phyloP scores from a whole-genome alignment of 225 moss, liverwort and hornwort species.

The Pseudoscleropodium purum region DNA sequence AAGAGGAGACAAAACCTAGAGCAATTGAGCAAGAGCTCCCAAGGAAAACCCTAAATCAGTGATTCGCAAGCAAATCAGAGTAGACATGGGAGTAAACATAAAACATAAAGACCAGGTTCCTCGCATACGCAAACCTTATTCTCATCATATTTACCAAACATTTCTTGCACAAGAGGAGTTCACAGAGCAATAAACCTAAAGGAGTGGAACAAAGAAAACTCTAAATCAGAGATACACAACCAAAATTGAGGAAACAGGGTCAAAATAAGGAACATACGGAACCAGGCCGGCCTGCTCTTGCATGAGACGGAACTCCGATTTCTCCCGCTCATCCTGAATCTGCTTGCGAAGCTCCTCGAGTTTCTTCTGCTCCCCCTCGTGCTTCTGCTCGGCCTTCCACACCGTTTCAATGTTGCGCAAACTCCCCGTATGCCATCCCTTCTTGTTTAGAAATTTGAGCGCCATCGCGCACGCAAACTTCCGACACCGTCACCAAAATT shows the following conservation, averaged over 20 bases:
- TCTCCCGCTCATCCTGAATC: slow-evolving; percentile 92
- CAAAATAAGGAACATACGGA: slow-evolving; percentile 19
- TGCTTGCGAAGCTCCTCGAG: slow-evolving; percentile 90
- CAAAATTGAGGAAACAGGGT: not conserved
- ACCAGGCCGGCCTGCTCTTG: slow-evolving; percentile 73
- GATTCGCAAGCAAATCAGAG: not conserved
- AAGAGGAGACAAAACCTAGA: not conserved
- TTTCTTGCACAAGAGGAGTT: not conserved
- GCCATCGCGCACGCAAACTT: slow-evolving; percentile 46
- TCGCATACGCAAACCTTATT: not conserved
- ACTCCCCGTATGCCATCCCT: slow-evolving; percentile 99
- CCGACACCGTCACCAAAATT: not conserved
- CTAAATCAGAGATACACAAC: not conserved
- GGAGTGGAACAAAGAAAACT: not conserved
- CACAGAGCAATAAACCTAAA: not conserved
- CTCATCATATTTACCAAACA: not conserved
- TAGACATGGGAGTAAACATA: not conserved
- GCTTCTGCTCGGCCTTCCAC: slow-evolving; percentile 99
- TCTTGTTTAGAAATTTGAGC: slow-evolving; percentile 95
- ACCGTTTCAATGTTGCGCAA: slow-evolving; percentile 87
- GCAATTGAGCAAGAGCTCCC: not conserved
- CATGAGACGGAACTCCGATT: slow-evolving; percentile 78
- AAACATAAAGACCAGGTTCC: not conserved
- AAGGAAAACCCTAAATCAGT: not conserved
- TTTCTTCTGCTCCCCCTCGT: slow-evolving; percentile 92